Base-by-base conservation (phyloP, 345 rosid species). In the Corchorus capsularis region DNA sequence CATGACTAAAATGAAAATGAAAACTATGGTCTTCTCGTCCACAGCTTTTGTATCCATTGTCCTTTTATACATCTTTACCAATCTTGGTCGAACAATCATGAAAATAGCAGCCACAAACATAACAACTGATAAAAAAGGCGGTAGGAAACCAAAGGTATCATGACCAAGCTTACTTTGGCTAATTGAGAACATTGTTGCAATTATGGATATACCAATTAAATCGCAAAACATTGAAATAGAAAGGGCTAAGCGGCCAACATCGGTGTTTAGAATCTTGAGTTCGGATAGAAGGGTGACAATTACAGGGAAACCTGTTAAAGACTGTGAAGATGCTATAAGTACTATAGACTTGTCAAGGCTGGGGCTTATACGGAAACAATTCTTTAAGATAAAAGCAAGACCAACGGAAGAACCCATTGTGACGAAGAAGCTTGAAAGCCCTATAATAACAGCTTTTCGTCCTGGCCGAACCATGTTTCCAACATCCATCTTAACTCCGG, bases 181-280 rank as follows among this genome's bases (percentile, higher is more conserved):
- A 0, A 45, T 1, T 0, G 82, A 17, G 20, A 60, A 17, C 47
- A 50, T 27, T 11, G 71, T 0, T 17, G 63, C 27, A 8, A 55
- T 2, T 3, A 69, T n/a, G 35, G 35, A 22, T 9, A 77, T 37
- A 20, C 74, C 78, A 55, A 84, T 1, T 1, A 74, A 0, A 56
- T 81, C 84, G 27, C 78, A 76, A 34, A 83, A 52, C 79, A 85
- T 74, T 19, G 86, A 49, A 2, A 84, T 66, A 4, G 86, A 73
- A 59, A 83, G 60, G 20, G 86, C 86, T 10, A 87, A 46, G 12
- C 83, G 79, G n/a, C 85, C 88, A n/a, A 87, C 43, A 46, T 85
- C 84, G 5, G 88, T 75, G 69, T 85, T 85, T 6, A 74, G 52
- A 63, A 87, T 71, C 52, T 71, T 78, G 46, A 87, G 85, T 77